These are phyloP conservation scores for Rhodotorula sphaerocarpa DNA, from an alignment of 768 basidiomycete genomes.

Conservation along the genomic window DNA sequence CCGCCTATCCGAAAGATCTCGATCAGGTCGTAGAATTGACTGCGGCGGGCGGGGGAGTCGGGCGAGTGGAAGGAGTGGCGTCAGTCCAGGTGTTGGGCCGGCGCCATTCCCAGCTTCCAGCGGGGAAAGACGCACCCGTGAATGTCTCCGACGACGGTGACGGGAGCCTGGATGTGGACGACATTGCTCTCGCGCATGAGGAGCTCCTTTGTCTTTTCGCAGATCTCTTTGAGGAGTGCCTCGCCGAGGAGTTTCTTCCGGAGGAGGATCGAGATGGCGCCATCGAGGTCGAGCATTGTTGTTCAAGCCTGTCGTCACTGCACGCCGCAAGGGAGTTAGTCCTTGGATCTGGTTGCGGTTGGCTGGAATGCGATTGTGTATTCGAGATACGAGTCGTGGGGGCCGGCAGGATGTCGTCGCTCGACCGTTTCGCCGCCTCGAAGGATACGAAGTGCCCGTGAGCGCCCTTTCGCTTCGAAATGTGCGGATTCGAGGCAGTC, in stretches of 20 bases:
- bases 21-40: slow-evolving; percentile 98
- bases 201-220: slow-evolving; percentile 98
- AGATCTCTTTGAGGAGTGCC: slow-evolving; percentile 90
- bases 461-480: too few relatives aligned
- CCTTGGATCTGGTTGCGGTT: too few relatives aligned
- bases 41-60: slow-evolving; percentile 43
- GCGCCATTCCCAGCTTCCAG: too few relatives aligned
- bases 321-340: too few relatives aligned
- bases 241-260: slow-evolving; percentile 76
- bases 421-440: too few relatives aligned
- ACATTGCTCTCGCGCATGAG: slow-evolving; percentile 99
- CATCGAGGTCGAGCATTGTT: slow-evolving; percentile 31
- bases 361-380: too few relatives aligned
- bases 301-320: too few relatives aligned
- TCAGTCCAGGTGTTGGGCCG: too few relatives aligned
- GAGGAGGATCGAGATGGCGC: slow-evolving; percentile 34
- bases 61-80: not conserved
- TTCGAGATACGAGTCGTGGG: too few relatives aligned
- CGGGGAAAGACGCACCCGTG: slow-evolving; percentile 69
- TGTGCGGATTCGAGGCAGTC: too few relatives aligned
- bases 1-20: slow-evolving; percentile 99
- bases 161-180: slow-evolving; percentile 89
- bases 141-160: slow-evolving; percentile 97
- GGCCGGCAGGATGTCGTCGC: too few relatives aligned
- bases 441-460: too few relatives aligned